Evolutionary conservation across 1,284 basidiomycete genomes (phyloP).

Genomic region (Mycosarcoma maydis): DNA sequence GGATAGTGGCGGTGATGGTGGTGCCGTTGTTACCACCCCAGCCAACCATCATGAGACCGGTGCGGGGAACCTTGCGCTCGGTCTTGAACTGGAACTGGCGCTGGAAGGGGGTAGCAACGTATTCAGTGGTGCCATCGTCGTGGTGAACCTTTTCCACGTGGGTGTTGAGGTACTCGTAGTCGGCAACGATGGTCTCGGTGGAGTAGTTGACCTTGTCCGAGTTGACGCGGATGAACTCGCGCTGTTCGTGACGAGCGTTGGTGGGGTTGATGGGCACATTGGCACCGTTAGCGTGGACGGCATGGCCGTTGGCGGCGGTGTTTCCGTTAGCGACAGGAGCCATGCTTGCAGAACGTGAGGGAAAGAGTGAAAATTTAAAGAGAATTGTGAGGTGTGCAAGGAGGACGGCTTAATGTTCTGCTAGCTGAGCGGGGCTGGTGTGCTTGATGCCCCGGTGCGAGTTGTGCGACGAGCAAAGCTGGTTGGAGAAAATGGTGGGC

Average conservation of each 20-base stretch:
- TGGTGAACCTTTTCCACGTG: slow-evolving; percentile 60
- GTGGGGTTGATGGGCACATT: slow-evolving; percentile 62
- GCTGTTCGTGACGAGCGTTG: slow-evolving; percentile 64
- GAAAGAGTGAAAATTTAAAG: slow-evolving; percentile 15
- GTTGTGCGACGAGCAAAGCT: slow-evolving; percentile 65
- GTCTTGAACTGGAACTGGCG: slow-evolving; percentile 84
- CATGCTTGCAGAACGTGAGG: slow-evolving; percentile 38
- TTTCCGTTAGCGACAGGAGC: slow-evolving; percentile 59
- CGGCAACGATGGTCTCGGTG: slow-evolving; percentile 56
- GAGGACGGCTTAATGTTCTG: slow-evolving; percentile 46
- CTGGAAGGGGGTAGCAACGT: slow-evolving; percentile 60
- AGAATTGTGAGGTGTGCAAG: neutral
- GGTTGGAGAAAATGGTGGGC: slow-evolving; percentile 66
- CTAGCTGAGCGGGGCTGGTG: slow-evolving; percentile 60
- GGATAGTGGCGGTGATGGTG: slow-evolving; percentile 90
- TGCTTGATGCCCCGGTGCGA: slow-evolving; percentile 64
- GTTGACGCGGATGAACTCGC: slow-evolving; percentile 61
- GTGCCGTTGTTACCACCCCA: slow-evolving; percentile 97
- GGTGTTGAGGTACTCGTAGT: slow-evolving; percentile 66
- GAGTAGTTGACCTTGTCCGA: slow-evolving; percentile 65
- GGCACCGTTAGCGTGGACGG: slow-evolving; percentile 34
- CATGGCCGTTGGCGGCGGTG: slow-evolving; percentile 25
- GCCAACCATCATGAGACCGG: slow-evolving; percentile 96
- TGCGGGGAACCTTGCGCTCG: slow-evolving; percentile 84
- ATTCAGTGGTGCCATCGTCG: slow-evolving; percentile 62